Evolutionary conservation across 129 eudicot species (phyloP), one percentile per base, ranked within the genome.

Genomic region (Flaveria trinervia): DNA sequence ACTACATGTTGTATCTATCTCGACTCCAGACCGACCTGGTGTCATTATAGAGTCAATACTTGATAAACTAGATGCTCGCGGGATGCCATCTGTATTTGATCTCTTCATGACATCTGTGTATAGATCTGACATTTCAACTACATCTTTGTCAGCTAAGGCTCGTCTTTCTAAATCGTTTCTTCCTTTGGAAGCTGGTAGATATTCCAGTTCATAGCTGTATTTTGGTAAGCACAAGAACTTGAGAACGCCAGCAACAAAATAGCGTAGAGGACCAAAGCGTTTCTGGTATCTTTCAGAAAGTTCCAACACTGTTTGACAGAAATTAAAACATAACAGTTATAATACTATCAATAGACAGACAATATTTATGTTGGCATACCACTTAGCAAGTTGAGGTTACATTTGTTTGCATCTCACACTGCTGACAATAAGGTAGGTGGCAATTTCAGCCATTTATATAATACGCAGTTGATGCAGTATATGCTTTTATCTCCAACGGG

Each of bases 21-120:
- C 96, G 2, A 45, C 83, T 57, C 82, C 92, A 39, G 97, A 89
- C 51, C 90, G 87, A 50, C 88, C 84, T 25, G 97, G 99, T 54
- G 89, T 89, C 99, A 94, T 91, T 74, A 94, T 94, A 48, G 99
- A 94, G 83, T 94, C 99, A 18, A 94, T 94, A 77, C 97, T 91
- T 44, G 99, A 94, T 33, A 94, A 55, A 83, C 97, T 91, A 18
- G 99, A 91, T 81, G 99, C 93, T 77, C 99, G 82, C 9, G 99
- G 99, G 78, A 94, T 87, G 64, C 96, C 88, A 67, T 89, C 96
- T 39, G 77, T 82, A 79, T 80, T 83, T 28, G 99, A 91, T 86
- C 87, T 89, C 74, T 84, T 82, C 99, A 94, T 94, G 26, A 94
- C 84, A 56, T 94, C 99, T 6, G 93, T 91, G 79, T 94, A 94